Evolutionary conservation across 169 alveolate species (phyloP).

Genomic region (Plasmodium fragile): DNA sequence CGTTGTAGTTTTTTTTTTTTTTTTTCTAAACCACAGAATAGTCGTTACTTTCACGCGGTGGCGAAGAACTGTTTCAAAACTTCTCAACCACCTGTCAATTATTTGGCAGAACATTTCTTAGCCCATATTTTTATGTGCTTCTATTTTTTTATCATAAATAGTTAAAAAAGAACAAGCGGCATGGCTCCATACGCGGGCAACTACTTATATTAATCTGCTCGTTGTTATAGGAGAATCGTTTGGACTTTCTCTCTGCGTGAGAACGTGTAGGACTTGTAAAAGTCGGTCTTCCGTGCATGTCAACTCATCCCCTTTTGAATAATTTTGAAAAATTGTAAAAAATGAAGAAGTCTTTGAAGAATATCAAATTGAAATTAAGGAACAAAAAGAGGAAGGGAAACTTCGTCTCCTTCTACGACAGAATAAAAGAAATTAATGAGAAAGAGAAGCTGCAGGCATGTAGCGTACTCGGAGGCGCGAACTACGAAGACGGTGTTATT

Average conservation of each 20-base stretch:
- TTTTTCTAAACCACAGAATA: neutral
- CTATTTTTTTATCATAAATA: neutral
- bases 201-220: neutral
- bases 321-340: neutral
- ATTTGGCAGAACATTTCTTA: conserved; percentile 27
- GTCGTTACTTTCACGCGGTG: neutral
- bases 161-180: conserved; percentile 20
- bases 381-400: conserved; percentile 46
- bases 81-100: neutral
- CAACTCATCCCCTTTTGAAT: neutral
- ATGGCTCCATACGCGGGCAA: neutral
- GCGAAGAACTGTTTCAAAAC: neutral
- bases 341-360: conserved; percentile 19
- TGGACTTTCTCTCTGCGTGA: neutral
- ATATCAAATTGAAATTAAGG: conserved; percentile 36
- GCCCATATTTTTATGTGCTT: neutral
- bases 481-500: conserved; percentile 7
- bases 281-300: neutral
- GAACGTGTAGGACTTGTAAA: neutral
- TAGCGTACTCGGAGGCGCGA: conserved; percentile 20
- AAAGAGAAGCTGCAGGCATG: conserved; percentile 49
- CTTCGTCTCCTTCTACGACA: conserved; percentile 64
- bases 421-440: conserved; percentile 71
- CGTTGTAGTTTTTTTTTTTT: neutral
- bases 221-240: neutral